Percentiles rank a stretch among this genome's conserved stretches.
Conservation (phyloP, 140 eudicot species). For the Senecio squalidus region DNA sequence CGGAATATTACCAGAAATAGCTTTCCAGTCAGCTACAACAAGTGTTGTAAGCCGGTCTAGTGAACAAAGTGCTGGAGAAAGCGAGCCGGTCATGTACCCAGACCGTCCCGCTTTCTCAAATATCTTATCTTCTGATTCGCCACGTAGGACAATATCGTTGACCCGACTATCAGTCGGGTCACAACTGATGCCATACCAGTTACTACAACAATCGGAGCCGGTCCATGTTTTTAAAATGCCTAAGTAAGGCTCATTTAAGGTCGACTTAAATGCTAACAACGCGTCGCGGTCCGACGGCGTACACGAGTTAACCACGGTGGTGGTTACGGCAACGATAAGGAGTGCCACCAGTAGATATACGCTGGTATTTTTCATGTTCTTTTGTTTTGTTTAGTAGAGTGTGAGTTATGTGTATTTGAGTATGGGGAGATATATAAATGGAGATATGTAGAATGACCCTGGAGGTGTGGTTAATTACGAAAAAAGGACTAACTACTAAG, state of each 20-base stretch:
- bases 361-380: conserved; percentile 14
- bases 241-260: conserved; percentile 60
- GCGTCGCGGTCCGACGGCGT: conserved; percentile 81
- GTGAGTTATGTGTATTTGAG: background rate
- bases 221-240: conserved; percentile 76
- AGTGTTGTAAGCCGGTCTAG: conserved; percentile 73
- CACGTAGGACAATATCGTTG: conserved; percentile 69
- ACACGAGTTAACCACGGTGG: conserved; percentile 42
- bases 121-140: conserved; percentile 85
- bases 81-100: conserved; percentile 85
- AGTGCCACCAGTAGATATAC: background rate
- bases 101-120: conserved; percentile 65
- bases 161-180: conserved; percentile 75
- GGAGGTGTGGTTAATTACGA: conserved; percentile 18
- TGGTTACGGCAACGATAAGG: conserved; percentile 7
- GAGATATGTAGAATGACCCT: background rate
- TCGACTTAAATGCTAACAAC: conserved; percentile 42
- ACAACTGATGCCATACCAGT: conserved; percentile 83
- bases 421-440: conserved; percentile 18
- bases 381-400: background rate
- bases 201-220: conserved; percentile 70
- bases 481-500: background rate
- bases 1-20: conserved; percentile 76
- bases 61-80: conserved; percentile 59
- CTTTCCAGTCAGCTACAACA: conserved; percentile 91